A percentile compares a stretch with the other conserved stretches of the same genome.
Evolutionary conservation across 1,284 basidiomycete species (phyloP).

Genomic region (Cutaneotrichosporon sp.): DNA sequence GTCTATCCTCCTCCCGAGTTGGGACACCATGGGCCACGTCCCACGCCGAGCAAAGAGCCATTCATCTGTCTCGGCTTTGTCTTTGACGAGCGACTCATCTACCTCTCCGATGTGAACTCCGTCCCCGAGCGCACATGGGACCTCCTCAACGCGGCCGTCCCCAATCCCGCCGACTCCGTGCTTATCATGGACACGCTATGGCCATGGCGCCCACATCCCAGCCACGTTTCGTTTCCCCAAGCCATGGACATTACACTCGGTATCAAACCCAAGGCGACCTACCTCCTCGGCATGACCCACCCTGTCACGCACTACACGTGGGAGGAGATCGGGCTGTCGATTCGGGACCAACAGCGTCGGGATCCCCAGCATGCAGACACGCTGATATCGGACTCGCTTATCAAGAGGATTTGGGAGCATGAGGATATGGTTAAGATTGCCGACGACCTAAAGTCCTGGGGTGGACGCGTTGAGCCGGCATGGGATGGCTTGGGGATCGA

Average conservation of each 20-base stretch:
- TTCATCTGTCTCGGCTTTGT: slow-evolving; percentile 46
- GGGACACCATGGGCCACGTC: slow-evolving; percentile 9
- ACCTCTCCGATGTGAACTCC: slow-evolving; percentile 42
- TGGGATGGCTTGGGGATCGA: slow-evolving; percentile 41
- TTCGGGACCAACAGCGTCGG: slow-evolving; percentile 13
- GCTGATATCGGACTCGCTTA: slow-evolving; percentile 9
- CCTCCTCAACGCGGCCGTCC: slow-evolving; percentile 15
- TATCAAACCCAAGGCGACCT: slow-evolving; percentile 38
- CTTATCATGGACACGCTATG: slow-evolving; percentile 47
- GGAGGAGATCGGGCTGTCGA: slow-evolving; percentile 36
- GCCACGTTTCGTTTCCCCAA: slow-evolving; percentile 44
- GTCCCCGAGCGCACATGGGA: slow-evolving; percentile 35
- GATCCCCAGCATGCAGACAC: slow-evolving; percentile 11
- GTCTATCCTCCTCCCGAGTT: background rate
- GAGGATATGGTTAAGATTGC: slow-evolving; percentile 11
- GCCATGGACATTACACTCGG: slow-evolving; percentile 37
- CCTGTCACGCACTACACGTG: slow-evolving; percentile 47
- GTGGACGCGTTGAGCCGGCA: slow-evolving; percentile 33
- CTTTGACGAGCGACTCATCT: slow-evolving; percentile 38
- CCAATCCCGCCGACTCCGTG: background rate
- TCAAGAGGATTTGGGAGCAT: slow-evolving; percentile 13
- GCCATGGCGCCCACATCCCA: slow-evolving; percentile 36
- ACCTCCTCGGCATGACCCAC: slow-evolving; percentile 45
- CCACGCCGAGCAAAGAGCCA: slow-evolving; percentile 16
- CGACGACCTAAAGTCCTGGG: slow-evolving; percentile 11